Evolutionary conservation across 345 rosid species (phyloP).

Genomic region (Arabis alpina): DNA sequence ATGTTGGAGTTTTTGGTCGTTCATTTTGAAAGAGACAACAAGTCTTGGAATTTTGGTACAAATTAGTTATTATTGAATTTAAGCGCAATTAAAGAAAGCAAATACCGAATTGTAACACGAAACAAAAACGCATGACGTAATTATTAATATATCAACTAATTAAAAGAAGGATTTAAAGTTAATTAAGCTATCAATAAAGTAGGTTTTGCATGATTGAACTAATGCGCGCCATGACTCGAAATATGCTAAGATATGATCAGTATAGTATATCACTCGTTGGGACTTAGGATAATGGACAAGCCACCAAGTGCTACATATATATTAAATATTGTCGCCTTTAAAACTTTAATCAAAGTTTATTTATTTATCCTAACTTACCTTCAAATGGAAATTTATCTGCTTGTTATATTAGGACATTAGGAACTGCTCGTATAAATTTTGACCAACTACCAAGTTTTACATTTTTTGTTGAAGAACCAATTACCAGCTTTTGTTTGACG

Average conservation of each 20-base stretch:
- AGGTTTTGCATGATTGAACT: constrained; percentile 21
- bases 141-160: background rate
- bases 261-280: background rate
- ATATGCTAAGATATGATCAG: background rate
- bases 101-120: constrained; percentile 25
- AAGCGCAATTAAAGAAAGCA: constrained; percentile 21
- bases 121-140: constrained; percentile 24
- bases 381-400: background rate
- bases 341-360: background rate
- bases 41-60: constrained; percentile 32
- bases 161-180: background rate
- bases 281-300: constrained; percentile 3
- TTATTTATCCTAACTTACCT: background rate
- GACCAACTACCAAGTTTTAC: no score
- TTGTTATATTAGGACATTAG: no score
- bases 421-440: no score
- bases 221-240: background rate
- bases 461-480: no score
- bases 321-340: background rate
- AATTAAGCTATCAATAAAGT: background rate
- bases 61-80: background rate
- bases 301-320: constrained; percentile 8
- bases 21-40: constrained; percentile 33
- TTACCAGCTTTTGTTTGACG: no score
- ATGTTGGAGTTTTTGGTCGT: constrained; percentile 25